Percentiles rank a stretch among this genome's conserved stretches.
phyloP scores from a whole-genome alignment of 2,329 filamentous ascomycete species.

The Colletotrichum karsti region DNA sequence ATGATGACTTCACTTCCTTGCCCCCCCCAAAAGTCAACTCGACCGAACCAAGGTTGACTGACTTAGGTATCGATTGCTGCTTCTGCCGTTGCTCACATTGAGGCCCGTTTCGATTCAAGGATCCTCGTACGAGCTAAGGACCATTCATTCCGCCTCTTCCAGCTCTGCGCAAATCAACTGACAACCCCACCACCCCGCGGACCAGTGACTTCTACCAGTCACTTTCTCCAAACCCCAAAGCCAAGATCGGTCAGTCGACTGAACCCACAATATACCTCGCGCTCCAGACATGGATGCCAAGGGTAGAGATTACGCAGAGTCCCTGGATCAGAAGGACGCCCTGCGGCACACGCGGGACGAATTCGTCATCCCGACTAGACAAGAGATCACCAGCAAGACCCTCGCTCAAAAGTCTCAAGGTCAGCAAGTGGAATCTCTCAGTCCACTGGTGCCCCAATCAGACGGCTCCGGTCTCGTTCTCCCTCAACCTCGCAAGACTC shows the following conservation, averaged over 20 bases:
- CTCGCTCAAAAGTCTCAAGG: constrained; percentile 31
- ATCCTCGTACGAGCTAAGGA: not conserved
- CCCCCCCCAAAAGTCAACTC: not conserved
- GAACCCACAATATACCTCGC: not conserved
- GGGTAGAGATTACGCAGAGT: constrained; percentile 8
- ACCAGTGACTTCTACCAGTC: not conserved
- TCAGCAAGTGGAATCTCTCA: constrained; percentile 3
- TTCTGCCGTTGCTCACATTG: too few relatives aligned
- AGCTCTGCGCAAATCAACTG: not conserved
- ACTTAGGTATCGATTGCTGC: not conserved
- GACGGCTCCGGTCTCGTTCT: not conserved
- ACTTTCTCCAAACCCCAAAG: not conserved
- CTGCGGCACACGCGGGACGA: constrained; percentile 66
- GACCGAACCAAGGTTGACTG: not conserved
- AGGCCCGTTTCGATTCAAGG: not conserved
- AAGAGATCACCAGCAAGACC: constrained; percentile 37
- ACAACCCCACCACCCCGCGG: not conserved
- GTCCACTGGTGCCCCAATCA: not conserved
- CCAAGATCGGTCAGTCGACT: not conserved
- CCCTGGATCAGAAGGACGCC: constrained; percentile 63
- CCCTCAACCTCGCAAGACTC: not conserved
- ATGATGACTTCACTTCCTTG: constrained; percentile 21
- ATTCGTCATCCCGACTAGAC: constrained; percentile 73
- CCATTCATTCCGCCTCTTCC: not conserved
- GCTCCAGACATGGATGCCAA: constrained; percentile 2